These are phyloP conservation scores for Rhizopus arrhizus DNA, from an alignment of 371 early-diverging fungal species.

Conservation along the genomic window DNA sequence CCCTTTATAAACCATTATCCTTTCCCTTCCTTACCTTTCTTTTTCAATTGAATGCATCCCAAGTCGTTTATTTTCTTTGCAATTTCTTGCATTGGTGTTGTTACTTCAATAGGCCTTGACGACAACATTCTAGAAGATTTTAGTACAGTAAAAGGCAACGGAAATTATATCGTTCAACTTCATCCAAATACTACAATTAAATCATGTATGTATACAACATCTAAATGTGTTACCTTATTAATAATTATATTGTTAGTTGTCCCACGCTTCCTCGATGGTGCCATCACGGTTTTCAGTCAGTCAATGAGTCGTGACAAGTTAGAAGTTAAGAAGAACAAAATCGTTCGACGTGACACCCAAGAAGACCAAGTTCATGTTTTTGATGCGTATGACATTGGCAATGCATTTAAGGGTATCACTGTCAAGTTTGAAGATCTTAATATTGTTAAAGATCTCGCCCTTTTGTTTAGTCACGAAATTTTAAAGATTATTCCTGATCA, in stretches of 20 bases:
- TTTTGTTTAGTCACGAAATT: conserved; percentile 27
- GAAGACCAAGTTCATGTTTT: conserved; percentile 32
- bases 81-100: conserved; percentile 12
- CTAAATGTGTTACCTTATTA: background rate
- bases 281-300: conserved; percentile 23
- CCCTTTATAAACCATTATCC: too few relatives aligned
- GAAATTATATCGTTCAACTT: conserved; percentile 42
- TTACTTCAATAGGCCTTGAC: conserved; percentile 11
- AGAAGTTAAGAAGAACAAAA: conserved; percentile 20
- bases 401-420: conserved; percentile 37
- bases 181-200: conserved; percentile 29
- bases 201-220: conserved; percentile 26
- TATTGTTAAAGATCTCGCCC: conserved; percentile 19
- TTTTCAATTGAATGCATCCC: background rate
- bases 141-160: conserved; percentile 20
- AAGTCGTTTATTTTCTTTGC: conserved; percentile 18
- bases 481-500: conserved; percentile 43
- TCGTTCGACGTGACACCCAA: conserved; percentile 22
- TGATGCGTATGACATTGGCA: conserved; percentile 36
- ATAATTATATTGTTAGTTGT: conserved; percentile 27
- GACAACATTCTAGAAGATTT: conserved; percentile 4
- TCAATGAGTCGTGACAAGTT: conserved; percentile 8
- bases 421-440: conserved; percentile 33
- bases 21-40: background rate
- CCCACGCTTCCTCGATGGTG: conserved; percentile 36